These are phyloP conservation scores for Rubia tinctorum DNA, from an alignment of 305 asterid species.

Conservation along the genomic window DNA sequence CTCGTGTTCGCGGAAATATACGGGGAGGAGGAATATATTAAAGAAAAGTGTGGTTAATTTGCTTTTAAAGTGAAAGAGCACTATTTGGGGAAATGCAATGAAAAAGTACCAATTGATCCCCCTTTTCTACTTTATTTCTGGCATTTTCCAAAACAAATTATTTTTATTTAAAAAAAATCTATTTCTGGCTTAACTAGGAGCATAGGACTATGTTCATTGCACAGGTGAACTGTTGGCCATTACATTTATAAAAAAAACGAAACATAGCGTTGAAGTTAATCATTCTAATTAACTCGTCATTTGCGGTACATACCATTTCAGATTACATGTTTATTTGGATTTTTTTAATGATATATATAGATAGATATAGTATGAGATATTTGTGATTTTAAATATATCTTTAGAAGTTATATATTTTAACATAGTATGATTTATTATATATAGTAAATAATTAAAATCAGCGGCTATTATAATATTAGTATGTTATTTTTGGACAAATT, in stretches of 20 bases:
- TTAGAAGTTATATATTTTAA: no score
- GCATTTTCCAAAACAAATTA: background rate
- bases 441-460: no score
- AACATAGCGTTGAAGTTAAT: background rate
- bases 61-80: background rate
- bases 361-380: no score
- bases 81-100: constrained; percentile 2
- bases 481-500: no score
- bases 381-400: no score
- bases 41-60: background rate
- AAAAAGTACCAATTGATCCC: background rate
- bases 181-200: background rate
- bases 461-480: no score
- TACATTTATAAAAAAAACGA: background rate
- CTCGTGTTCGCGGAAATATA: background rate
- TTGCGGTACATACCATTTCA: no score
- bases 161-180: background rate
- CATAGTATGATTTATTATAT: no score
- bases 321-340: no score
- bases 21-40: background rate
- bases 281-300: background rate
- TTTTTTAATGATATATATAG: no score
- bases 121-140: background rate
- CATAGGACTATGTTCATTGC: background rate
- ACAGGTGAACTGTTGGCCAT: constrained; percentile 7